Conservation (phyloP, 768 basidiomycete genomes). For the Boletellus sp. region DNA sequence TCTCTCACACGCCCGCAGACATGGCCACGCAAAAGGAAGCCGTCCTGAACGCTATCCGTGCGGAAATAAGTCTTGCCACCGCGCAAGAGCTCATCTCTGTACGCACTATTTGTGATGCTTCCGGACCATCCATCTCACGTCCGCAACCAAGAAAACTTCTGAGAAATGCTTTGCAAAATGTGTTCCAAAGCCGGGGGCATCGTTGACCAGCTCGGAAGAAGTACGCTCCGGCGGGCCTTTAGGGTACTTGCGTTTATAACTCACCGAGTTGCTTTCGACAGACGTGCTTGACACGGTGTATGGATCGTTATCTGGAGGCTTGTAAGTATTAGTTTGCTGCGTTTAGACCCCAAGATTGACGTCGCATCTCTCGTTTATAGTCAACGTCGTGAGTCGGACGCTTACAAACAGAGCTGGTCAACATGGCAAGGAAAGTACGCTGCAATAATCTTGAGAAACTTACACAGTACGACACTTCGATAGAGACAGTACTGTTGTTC, state of each 20-base stretch:
- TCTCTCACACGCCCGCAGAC: conserved; percentile 30
- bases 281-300: conserved; percentile 73
- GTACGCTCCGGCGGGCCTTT: conserved; percentile 33
- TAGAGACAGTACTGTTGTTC: background rate
- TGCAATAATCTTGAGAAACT: conserved; percentile 3
- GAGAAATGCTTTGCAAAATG: conserved; percentile 79
- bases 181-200: conserved; percentile 67
- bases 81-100: conserved; percentile 83
- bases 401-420: conserved; percentile 54
- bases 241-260: background rate
- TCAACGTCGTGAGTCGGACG: conserved; percentile 72
- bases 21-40: conserved; percentile 38
- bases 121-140: background rate
- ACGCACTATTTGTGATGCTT: background rate
- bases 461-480: background rate
- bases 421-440: conserved; percentile 19
- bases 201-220: conserved; percentile 70
- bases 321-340: conserved; percentile 47
- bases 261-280: conserved; percentile 24
- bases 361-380: conserved; percentile 35
- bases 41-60: conserved; percentile 59
- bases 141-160: conserved; percentile 57
- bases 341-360: conserved; percentile 1
- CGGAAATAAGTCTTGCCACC: conserved; percentile 68
- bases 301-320: conserved; percentile 82